Percentiles rank a stretch among this genome's conserved stretches.
Conservation (phyloP, 345 rosid genomes). For the Gossypium ekmanianum region DNA sequence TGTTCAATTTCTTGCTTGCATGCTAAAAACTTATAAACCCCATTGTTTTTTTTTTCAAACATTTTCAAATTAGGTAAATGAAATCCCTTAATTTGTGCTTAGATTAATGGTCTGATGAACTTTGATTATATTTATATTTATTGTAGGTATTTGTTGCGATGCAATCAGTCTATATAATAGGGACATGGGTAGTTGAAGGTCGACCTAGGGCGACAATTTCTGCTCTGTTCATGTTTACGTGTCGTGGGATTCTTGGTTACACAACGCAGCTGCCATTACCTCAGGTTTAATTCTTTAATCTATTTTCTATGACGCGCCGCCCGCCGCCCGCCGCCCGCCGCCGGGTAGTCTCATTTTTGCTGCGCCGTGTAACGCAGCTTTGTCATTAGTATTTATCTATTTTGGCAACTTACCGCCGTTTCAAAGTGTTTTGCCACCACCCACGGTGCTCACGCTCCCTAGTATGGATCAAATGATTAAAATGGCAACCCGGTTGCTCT, state of each 20-base stretch:
- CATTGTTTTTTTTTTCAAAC: too few relatives aligned
- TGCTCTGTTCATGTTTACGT: constrained; percentile 90
- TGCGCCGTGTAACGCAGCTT: neutral
- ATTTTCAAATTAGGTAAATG: neutral
- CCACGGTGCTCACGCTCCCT: too few relatives aligned
- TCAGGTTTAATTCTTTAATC: neutral
- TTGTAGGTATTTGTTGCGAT: constrained; percentile 77
- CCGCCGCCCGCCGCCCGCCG: neutral
- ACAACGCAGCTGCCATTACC: constrained; percentile 76
- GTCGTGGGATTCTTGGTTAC: constrained; percentile 93
- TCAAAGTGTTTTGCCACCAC: too few relatives aligned
- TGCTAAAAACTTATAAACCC: too few relatives aligned
- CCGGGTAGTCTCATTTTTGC: neutral
- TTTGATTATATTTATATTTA: neutral
- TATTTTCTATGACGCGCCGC: neutral
- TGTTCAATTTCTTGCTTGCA: neutral
- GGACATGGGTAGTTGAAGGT: constrained; percentile 89
- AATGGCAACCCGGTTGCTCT: too few relatives aligned
- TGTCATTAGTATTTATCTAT: too few relatives aligned
- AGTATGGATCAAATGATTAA: too few relatives aligned
- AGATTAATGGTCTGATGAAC: neutral
- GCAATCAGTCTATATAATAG: constrained; percentile 72
- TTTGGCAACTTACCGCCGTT: too few relatives aligned
- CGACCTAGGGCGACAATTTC: constrained; percentile 76
- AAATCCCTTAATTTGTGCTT: neutral